Evolutionary conservation across 1,284 basidiomycete species (phyloP).

Genomic region (Ganoderma lucidum): DNA sequence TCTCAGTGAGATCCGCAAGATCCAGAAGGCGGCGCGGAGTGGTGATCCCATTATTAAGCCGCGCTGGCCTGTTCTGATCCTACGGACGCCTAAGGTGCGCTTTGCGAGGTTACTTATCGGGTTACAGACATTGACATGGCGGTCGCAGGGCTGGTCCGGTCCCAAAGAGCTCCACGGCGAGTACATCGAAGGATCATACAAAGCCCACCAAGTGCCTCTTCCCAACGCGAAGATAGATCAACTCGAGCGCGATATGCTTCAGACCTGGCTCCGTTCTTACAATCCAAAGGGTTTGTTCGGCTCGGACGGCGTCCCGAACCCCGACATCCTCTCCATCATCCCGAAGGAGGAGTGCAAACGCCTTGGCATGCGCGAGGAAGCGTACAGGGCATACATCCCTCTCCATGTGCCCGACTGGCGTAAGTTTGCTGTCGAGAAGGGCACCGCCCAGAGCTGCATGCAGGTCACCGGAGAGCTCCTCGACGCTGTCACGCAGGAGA

Average conservation of each 20-base stretch:
- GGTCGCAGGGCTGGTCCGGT: conserved; percentile 64
- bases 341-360: conserved; percentile 62
- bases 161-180: conserved; percentile 72
- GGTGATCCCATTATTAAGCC: conserved; percentile 84
- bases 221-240: conserved; percentile 70
- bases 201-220: conserved; percentile 84
- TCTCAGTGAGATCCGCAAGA: conserved; percentile 76
- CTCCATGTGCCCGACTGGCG: conserved; percentile 76
- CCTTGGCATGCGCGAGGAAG: conserved; percentile 73
- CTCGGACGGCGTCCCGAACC: conserved; percentile 55
- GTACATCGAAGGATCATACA: conserved; percentile 81
- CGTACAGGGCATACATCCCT: conserved; percentile 68
- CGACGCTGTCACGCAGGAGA: conserved; percentile 66
- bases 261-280: conserved; percentile 78
- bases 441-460: conserved; percentile 79
- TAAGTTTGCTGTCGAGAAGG: conserved; percentile 58
- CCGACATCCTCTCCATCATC: conserved; percentile 63
- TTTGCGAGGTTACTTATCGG: neutral
- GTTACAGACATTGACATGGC: neutral
- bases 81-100: conserved; percentile 79
- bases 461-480: conserved; percentile 72
- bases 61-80: conserved; percentile 85
- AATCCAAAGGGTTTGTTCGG: conserved; percentile 69
- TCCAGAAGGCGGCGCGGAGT: conserved; percentile 79
- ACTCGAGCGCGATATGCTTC: conserved; percentile 69